These are phyloP conservation scores for Avena eriantha DNA, from an alignment of 176 grass and related monocot genomes.

Conservation along the genomic window DNA sequence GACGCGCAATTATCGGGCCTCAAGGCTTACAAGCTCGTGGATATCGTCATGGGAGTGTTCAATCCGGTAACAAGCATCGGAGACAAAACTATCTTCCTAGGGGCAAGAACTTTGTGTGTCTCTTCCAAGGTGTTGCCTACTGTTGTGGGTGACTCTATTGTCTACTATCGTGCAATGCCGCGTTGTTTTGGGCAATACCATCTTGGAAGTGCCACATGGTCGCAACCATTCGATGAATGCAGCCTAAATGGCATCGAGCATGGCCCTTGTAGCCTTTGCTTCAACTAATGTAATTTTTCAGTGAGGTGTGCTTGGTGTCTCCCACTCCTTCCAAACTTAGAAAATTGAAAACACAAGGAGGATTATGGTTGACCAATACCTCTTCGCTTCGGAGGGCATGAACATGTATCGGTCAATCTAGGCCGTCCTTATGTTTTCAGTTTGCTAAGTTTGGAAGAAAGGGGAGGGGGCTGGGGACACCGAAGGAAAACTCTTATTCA, in stretches of 20 bases:
- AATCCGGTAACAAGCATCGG: background rate
- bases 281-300: background rate
- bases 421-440: too few species aligned
- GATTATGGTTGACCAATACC: too few species aligned
- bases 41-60: constrained; percentile 20
- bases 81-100: background rate
- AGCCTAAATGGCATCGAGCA: background rate
- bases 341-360: too few species aligned
- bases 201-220: background rate
- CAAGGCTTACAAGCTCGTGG: background rate
- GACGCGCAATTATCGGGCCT: background rate
- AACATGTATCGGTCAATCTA: too few species aligned
- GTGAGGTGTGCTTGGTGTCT: too few species aligned
- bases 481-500: too few species aligned
- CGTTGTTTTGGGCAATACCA: background rate
- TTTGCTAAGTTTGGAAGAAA: too few species aligned
- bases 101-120: too few species aligned
- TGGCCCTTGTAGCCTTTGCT: background rate
- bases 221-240: background rate
- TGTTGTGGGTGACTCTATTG: background rate
- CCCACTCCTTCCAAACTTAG: too few species aligned
- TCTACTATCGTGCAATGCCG: background rate
- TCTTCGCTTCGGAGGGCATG: too few species aligned
- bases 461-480: too few species aligned
- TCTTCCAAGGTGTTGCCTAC: background rate